These are phyloP conservation scores for Phytophthora rubi DNA, from an alignment of 352 stramenopile species.

Conservation along the genomic window DNA sequence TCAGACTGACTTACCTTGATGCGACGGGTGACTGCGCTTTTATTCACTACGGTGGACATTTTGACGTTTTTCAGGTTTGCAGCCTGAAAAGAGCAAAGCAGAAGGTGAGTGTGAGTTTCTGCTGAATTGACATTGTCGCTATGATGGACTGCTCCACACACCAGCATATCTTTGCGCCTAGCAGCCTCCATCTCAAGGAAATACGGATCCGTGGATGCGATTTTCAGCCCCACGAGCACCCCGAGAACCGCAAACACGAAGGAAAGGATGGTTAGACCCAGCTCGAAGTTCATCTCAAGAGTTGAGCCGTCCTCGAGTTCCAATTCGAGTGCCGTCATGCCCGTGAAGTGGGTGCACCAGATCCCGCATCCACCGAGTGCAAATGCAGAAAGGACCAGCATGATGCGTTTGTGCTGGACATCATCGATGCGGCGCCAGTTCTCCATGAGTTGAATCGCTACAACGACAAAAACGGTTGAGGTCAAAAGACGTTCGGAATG, in stretches of 20 bases:
- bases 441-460: constrained; percentile 77
- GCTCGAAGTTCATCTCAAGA: constrained; percentile 61
- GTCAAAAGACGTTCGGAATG: not conserved
- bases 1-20: constrained; percentile 33
- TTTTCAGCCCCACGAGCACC: constrained; percentile 59
- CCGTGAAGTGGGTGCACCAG: constrained; percentile 76
- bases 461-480: not conserved
- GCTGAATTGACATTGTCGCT: not conserved
- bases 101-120: not conserved
- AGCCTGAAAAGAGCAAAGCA: constrained; percentile 14
- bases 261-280: constrained; percentile 57
- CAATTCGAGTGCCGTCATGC: constrained; percentile 59
- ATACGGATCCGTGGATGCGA: constrained; percentile 63
- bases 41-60: constrained; percentile 49
- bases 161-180: constrained; percentile 54
- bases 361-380: constrained; percentile 64
- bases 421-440: constrained; percentile 53
- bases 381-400: constrained; percentile 50
- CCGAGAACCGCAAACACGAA: constrained; percentile 58
- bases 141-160: not conserved
- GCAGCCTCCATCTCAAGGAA: constrained; percentile 65
- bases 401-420: constrained; percentile 35
- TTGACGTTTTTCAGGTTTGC: constrained; percentile 45
- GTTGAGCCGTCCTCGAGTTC: constrained; percentile 36
- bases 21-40: constrained; percentile 33